These are phyloP conservation scores for Mycena haematopus DNA, from an alignment of 768 basidiomycete genomes.

Conservation along the genomic window DNA sequence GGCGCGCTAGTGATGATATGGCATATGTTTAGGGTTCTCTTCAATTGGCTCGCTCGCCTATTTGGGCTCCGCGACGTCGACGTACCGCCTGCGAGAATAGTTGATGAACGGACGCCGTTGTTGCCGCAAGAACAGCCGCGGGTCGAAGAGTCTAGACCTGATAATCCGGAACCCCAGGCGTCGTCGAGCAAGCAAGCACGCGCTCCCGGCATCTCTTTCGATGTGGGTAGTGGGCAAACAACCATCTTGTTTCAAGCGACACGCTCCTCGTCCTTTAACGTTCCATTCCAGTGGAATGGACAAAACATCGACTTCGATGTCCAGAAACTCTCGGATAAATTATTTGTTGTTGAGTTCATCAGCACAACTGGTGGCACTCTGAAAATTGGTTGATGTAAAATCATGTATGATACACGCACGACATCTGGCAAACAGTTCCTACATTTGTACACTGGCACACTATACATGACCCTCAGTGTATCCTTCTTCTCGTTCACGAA, in stretches of 20 bases:
- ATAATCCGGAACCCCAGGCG: not conserved
- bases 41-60: slow-evolving; percentile 15
- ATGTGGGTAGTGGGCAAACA: slow-evolving; percentile 25
- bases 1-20: slow-evolving; percentile 10
- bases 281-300: slow-evolving; percentile 39
- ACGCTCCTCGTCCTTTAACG: slow-evolving; percentile 1
- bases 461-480: slow-evolving; percentile 19
- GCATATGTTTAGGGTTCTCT: slow-evolving; percentile 11
- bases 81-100: not conserved
- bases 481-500: slow-evolving; percentile 12
- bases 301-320: slow-evolving; percentile 25
- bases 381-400: slow-evolving; percentile 34
- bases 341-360: slow-evolving; percentile 34
- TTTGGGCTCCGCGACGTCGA: slow-evolving; percentile 9
- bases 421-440: not conserved
- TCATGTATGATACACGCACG: not conserved
- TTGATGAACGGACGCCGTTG: slow-evolving; percentile 26
- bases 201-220: slow-evolving; percentile 22
- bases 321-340: slow-evolving; percentile 26
- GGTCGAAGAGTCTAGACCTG: slow-evolving; percentile 1
- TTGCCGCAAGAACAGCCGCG: slow-evolving; percentile 9
- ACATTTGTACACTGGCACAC: slow-evolving; percentile 7
- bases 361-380: slow-evolving; percentile 32
- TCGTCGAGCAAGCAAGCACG: not conserved
- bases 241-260: slow-evolving; percentile 30